Evolutionary conservation across 768 basidiomycete genomes (phyloP), one percentile per base, ranked within the genome.

Genomic region (Amanita thiersii): DNA sequence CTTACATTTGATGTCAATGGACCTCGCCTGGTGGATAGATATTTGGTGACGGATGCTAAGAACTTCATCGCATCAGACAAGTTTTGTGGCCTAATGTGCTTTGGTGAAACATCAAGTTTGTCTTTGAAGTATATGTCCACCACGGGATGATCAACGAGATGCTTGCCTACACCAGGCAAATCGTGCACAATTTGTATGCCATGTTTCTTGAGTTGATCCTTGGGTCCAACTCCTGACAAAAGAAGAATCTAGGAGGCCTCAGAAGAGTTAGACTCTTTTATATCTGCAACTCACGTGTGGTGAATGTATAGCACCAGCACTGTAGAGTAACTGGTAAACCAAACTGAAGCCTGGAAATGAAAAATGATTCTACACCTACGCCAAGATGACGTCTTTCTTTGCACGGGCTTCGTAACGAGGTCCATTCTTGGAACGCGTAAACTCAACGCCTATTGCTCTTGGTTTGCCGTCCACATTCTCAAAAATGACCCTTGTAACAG

Each of bases 211-310:
- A 90, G 66, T 9, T 83, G 68, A 1, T 64, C 63, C 1, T 69
- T 66, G 25, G 86, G 83, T 2, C 88, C 89, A 35, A 92, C 62
- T 8, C 89, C 89, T 26, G 83, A 86, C 12, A 86, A 66, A 69
- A 83, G 70, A 10, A 86, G 66, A 38, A 85, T 71, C 64, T 83
- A 60, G 25, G 3, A 7, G 26, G 17, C 5, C 11, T 21, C 1
- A 21, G 33, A 29, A 9, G 8, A 18, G 7, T 10, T 12, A 9
- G 31, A 6, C n/a, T n/a, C n/a, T n/a, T n/a, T n/a, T n/a, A n/a
- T n/a, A n/a, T n/a, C n/a, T n/a, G n/a, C n/a, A 8, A 47, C 59
- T 37, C 38, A 66, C 70, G 11, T 75, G 74, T 1, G 79, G 79
- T 10, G 75, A 72, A 44, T 81, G 75, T 4, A 81, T 56, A 2